Base-by-base conservation (phyloP, 352 stramenopile genomes). In the Phytophthora foliorum region DNA sequence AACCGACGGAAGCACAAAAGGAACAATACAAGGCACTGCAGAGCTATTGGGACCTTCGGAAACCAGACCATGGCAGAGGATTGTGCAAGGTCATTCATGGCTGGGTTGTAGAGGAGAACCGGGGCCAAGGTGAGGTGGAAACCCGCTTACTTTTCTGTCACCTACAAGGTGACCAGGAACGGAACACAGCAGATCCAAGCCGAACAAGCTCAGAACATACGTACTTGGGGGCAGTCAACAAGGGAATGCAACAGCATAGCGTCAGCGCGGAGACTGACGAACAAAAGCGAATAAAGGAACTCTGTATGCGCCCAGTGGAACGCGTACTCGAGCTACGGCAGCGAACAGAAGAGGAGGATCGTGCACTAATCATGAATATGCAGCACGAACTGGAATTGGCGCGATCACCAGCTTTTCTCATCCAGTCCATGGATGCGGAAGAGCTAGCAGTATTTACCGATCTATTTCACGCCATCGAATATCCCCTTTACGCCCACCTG, bases 401-500 rank as follows among this genome's bases (percentile, higher is more conserved):
- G 0, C 7, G 19, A 21, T 17, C 38, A 1, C 52, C 61, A 0
- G 2, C 6, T 11, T 69, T 69, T 8, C 61, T 69, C 2, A 19
- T 41, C 6, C 32, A 63, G 5, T 69, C 61, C 3, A 63, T 69
- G 52, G 17, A 19, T 4, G 32, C 34, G 1, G 2, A 21, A 4
- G 32, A 69, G 11, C 14, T 63, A 2, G 53, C 61, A 0, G 4
- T 7, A 0, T 69, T 63, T 16, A 45, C 32, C 5, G 53, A 69
- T 14, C 44, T 58, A 9, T 63, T 54, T 4, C 10, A 57, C 16
- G 22, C 32, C 1, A 27, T 57, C 14, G 51, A 68, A 14, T 62
- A 62, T 16, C 51, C 60, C 4, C 2, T 61, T 0, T 68, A 68
- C 25, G 60, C 42, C 11, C 60, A 68, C 22, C 14, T 68, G 7